Percentiles rank a stretch among this genome's conserved stretches.
Evolutionary conservation across 177 flowering plant genomes (phyloP).

Genomic region (Vitis hybrid): DNA sequence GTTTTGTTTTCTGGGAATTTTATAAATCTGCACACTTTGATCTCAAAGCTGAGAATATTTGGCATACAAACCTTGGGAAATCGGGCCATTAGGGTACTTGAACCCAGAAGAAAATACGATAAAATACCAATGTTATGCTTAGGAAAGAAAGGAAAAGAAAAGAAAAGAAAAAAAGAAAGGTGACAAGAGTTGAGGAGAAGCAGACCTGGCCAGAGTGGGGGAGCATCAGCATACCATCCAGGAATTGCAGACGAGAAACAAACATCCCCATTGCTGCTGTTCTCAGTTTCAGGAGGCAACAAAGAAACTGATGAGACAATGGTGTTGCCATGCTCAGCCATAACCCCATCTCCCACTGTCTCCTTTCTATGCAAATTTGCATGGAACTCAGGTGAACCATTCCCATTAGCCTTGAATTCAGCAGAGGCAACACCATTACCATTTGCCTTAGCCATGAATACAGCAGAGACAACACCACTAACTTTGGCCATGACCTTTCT

Average conservation of each 20-base stretch:
- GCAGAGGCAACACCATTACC: too few species aligned
- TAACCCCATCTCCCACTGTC: background rate
- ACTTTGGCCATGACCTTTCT: background rate
- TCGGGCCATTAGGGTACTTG: too few species aligned
- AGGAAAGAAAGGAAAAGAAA: background rate
- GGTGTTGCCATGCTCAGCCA: background rate
- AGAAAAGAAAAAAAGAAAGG: background rate
- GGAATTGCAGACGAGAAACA: background rate
- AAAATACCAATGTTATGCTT: background rate
- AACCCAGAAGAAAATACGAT: too few species aligned
- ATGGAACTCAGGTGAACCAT: background rate
- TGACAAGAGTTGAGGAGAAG: background rate
- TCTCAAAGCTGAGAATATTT: too few species aligned
- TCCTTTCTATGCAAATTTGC: background rate
- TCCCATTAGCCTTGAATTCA: too few species aligned
- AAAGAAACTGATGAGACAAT: background rate
- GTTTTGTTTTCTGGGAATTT: too few species aligned
- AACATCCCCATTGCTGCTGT: background rate
- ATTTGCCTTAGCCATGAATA: too few species aligned
- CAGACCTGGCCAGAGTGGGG: constrained; percentile 2
- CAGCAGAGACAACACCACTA: background rate
- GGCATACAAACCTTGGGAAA: too few species aligned
- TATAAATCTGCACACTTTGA: too few species aligned
- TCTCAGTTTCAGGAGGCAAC: background rate
- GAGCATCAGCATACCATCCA: background rate